These are phyloP conservation scores for Sporobolus alterniflorus DNA, from an alignment of 202 grass and related monocot genomes.

Conservation along the genomic window DNA sequence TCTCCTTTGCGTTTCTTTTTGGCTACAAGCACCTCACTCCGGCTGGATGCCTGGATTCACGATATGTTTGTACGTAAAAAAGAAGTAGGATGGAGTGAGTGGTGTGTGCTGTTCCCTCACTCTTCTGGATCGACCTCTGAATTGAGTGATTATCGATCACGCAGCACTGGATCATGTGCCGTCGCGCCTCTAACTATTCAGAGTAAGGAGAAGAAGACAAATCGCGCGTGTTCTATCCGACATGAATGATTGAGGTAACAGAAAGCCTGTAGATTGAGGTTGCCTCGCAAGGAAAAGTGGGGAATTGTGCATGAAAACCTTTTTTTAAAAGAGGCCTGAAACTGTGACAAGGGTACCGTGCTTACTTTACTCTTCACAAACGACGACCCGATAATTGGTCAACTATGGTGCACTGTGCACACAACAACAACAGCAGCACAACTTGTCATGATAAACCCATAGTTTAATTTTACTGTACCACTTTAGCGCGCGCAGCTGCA, in stretches of 20 bases:
- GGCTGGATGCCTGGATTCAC: conserved; percentile 30
- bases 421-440: too few species aligned
- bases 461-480: neutral
- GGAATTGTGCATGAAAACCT: too few species aligned
- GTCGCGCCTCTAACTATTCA: neutral
- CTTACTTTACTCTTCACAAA: neutral
- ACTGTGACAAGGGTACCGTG: neutral
- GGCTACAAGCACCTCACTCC: conserved; percentile 13
- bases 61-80: conserved; percentile 33
- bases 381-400: neutral
- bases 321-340: too few species aligned
- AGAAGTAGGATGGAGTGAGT: neutral
- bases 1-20: conserved; percentile 38
- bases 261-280: neutral
- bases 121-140: neutral
- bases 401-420: neutral
- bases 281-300: neutral
- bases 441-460: too few species aligned
- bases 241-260: neutral
- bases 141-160: neutral
- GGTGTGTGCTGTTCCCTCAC: conserved; percentile 28
- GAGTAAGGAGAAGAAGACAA: neutral
- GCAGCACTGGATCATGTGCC: too few species aligned
- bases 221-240: conserved; percentile 1
- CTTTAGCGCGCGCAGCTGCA: neutral